A percentile compares a stretch with the other conserved stretches of the same genome.
phyloP scores from a whole-genome alignment of 257 asterid species.

The Ehretia macrophylla region DNA sequence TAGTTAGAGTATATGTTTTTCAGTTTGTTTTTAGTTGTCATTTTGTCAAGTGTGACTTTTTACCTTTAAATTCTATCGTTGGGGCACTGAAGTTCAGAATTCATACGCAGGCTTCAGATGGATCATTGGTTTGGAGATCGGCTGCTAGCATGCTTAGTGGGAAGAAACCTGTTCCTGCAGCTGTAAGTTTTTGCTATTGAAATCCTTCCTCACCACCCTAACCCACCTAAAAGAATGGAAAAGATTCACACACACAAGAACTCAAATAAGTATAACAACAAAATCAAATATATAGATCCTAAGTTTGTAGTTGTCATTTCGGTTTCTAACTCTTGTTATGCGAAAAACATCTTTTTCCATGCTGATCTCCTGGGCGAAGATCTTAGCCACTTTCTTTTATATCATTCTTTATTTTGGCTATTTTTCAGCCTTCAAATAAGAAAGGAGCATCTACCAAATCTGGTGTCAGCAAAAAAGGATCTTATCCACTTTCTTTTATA shows the following conservation, averaged over 20 bases:
- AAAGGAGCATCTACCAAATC: too few species aligned
- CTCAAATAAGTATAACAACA: too few species aligned
- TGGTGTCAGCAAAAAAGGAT: too few species aligned
- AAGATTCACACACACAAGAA: neutral
- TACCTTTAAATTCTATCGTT: neutral
- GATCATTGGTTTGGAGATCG: conserved; percentile 61
- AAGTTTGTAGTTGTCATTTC: neutral
- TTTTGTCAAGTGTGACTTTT: neutral
- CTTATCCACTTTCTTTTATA: conserved; percentile 7
- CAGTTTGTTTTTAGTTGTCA: too few species aligned
- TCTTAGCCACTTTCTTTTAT: neutral
- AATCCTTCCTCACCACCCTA: neutral
- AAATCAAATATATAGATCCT: neutral
- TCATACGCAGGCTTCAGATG: conserved; percentile 60
- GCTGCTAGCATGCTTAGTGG: conserved; percentile 99
- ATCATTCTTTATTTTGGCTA: too few species aligned
- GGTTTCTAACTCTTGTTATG: neutral
- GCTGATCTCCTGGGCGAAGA: neutral
- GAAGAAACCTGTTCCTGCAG: conserved; percentile 64
- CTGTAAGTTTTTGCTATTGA: conserved; percentile 47
- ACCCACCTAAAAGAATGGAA: neutral
- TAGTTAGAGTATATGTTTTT: too few species aligned
- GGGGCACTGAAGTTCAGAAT: conserved; percentile 1
- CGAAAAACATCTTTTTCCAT: neutral
- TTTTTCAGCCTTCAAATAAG: too few species aligned